phyloP scores from a whole-genome alignment of 2,329 filamentous ascomycete genomes.

The Trichoderma koningii region DNA sequence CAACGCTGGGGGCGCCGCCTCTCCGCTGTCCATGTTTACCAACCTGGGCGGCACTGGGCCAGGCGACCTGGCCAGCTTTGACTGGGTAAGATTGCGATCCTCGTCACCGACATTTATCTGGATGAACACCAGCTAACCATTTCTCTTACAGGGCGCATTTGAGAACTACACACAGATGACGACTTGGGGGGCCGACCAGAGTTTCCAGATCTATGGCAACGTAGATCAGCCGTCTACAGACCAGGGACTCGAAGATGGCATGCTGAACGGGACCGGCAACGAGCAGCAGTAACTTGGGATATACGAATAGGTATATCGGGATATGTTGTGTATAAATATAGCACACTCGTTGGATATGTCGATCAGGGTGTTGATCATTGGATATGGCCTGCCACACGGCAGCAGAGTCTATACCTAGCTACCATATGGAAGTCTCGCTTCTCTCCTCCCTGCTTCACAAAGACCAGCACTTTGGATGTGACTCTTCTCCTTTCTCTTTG shows the following conservation, averaged over 20 bases:
- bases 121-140: slow-evolving; percentile 33
- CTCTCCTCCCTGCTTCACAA: neutral
- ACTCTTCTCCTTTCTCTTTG: neutral
- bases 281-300: slow-evolving; percentile 21
- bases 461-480: neutral
- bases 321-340: slow-evolving; percentile 22
- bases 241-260: slow-evolving; percentile 34
- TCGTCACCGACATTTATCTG: neutral
- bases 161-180: slow-evolving; percentile 59
- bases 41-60: slow-evolving; percentile 42
- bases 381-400: slow-evolving; percentile 4
- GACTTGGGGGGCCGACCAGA: slow-evolving; percentile 55
- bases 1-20: slow-evolving; percentile 35
- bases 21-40: slow-evolving; percentile 57
- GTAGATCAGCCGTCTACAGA: slow-evolving; percentile 36
- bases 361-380: slow-evolving; percentile 1
- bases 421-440: neutral
- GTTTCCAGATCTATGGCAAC: slow-evolving; percentile 53
- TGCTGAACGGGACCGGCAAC: slow-evolving; percentile 28
- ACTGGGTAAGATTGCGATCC: slow-evolving; percentile 53
- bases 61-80: slow-evolving; percentile 56
- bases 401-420: slow-evolving; percentile 9
- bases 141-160: slow-evolving; percentile 50
- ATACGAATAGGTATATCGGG: neutral
- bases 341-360: slow-evolving; percentile 14